Base-by-base conservation (phyloP, 768 basidiomycete species). In the Boletus rufocinnamomeus region DNA sequence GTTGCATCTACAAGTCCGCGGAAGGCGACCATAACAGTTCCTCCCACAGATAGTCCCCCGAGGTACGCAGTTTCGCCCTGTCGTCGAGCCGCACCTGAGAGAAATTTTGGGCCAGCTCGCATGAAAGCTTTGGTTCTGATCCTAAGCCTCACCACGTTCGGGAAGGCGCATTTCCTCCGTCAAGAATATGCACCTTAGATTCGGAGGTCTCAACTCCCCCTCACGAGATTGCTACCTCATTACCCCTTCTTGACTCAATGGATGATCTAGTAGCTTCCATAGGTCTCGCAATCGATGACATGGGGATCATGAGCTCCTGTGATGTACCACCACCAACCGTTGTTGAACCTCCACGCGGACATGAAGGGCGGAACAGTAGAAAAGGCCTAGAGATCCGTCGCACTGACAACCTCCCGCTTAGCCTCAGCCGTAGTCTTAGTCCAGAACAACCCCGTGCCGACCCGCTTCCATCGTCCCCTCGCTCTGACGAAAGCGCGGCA, bases 101-200 rank as follows among this genome's bases (percentile, higher is more conserved):
- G 13, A 48, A 34, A 6, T 27, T 10, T 34, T 30, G 30, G 30
- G 23, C 19, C 27, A 73, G 66, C 50, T 53, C 66, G 2, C 52
- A 66, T 67, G 77, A 63, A 74, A 61, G 62, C 49, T 50, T 61
- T 30, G 32, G 37, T 35, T 56, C 53, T 16, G 57, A 63, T 46
- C 40, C n/a, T 27, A 63, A 48, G n/a, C 51, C 69, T 47, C 61
- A 66, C 48, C 79, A 80, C 56, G 59, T 70, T 34, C 74, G 89
- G 43, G 88, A 91, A 77, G 87, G 85, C 54, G 89, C 88, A 7
- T 87, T 86, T 65, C 75, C 83, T 50, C 83, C 82, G 0, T 83
- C 78, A 43, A 69, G 72, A 53, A 52, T 70, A 63, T 66, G 59
- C 68, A 64, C 65, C 50, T 59, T 66, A 23, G 68, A 69, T 44